Evolutionary conservation across 73 alveolate species (phyloP).

Genomic region (Durusdinium trenchii): DNA sequence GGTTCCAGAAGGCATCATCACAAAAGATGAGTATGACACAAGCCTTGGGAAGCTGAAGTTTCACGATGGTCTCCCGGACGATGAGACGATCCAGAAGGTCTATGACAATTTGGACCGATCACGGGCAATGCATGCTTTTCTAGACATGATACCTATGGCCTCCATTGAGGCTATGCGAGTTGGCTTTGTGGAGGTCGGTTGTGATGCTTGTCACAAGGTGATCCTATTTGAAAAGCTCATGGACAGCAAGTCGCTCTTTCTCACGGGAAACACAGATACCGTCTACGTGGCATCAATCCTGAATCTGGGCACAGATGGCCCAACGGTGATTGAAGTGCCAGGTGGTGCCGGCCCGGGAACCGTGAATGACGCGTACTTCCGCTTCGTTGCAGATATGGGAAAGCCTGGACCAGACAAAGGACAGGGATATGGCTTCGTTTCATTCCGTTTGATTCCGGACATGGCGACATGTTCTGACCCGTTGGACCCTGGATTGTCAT

Average conservation of each 20-base stretch:
- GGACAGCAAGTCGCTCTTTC: conserved; percentile 67
- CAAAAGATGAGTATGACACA: conserved; percentile 55
- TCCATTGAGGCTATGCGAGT: conserved; percentile 59
- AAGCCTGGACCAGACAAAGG: conserved; percentile 82
- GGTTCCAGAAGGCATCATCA: conserved; percentile 54
- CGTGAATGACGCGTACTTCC: conserved; percentile 76
- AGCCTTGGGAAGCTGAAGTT: conserved; percentile 59
- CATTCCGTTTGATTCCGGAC: background rate
- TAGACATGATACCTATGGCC: conserved; percentile 51
- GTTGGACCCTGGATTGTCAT: background rate
- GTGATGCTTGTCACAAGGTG: conserved; percentile 82
- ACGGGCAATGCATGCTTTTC: conserved; percentile 49
- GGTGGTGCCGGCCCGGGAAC: conserved; percentile 85
- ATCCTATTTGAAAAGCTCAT: conserved; percentile 18
- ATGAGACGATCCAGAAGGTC: conserved; percentile 63
- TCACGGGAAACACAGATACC: conserved; percentile 54
- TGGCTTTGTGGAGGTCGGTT: conserved; percentile 44
- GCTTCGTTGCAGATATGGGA: conserved; percentile 81
- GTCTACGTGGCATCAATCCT: conserved; percentile 47
- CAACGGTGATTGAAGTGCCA: conserved; percentile 81
- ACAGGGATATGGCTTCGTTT: background rate
- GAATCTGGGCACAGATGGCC: conserved; percentile 63
- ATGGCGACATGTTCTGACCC: background rate
- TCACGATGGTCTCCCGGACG: conserved; percentile 76
- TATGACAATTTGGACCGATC: conserved; percentile 62